Evolutionary conservation across 2,329 filamentous ascomycete genomes (phyloP), one percentile per base, ranked within the genome.

Genomic region (Alternaria infectoria): DNA sequence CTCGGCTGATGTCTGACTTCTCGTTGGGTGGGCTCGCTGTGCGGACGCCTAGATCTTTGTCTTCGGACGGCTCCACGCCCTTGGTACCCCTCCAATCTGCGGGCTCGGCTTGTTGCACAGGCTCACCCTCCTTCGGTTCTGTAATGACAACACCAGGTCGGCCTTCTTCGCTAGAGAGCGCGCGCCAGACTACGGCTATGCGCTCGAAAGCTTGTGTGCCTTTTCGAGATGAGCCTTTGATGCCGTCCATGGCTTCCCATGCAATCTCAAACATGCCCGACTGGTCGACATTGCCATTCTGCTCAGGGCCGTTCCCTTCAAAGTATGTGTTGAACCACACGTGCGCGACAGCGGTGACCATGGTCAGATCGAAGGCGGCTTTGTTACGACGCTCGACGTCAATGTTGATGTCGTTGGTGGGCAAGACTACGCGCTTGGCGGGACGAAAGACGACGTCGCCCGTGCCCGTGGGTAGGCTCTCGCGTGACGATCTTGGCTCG

Each of bases 271-370:
- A 92, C 7, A 91, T 84, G 10, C 90, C 95, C 10, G 86, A 91
- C 46, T 90, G 86, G 52, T 91, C 86, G 0, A 92, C 85, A 15
- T 84, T 81, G 23, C 91, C 92, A 26, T 83, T 79, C 45, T 89
- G 85, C 74, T 93, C 91, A 0, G 91, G 89, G 0, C 91, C 91
- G 19, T 87, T 83, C 47, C 94, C 93, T 81, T 98, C 96, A 73
- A 98, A 98, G 80, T 90, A 98, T 2, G 90, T 85, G 75, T 99
- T 99, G 84, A 97, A 97, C 96, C 96, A 99, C 15, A 97, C 92
- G 74, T 98, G 95, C 0, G 94, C 94, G 10, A 98, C 90, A 0
- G 94, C 90, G 0, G 95, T 97, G 4, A 97, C 93, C 89, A 98
- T 93, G 0, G 93, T 93, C 1, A 93, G 91, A 7, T 86, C 86